phyloP scores from a whole-genome alignment of 75 land plant genomes.

The Pseudotsuga menziesii region DNA sequence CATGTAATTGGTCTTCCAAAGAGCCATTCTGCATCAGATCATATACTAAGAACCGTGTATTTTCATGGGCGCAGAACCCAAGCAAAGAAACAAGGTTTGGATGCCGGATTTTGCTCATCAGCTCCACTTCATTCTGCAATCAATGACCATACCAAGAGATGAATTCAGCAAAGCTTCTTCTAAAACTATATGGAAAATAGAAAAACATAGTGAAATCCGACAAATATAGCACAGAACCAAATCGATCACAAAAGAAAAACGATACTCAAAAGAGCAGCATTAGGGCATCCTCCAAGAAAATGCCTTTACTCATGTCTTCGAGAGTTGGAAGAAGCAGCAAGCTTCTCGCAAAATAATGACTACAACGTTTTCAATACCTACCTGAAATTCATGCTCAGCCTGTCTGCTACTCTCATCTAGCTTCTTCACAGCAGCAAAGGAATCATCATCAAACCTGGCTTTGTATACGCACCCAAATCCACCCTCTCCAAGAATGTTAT shows the following conservation, averaged over 20 bases:
- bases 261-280: not conserved
- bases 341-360: too few relatives aligned
- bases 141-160: not conserved
- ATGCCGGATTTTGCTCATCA: constrained; percentile 71
- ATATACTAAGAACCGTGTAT: constrained; percentile 58
- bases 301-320: not conserved
- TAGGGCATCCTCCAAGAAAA: not conserved
- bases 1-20: constrained; percentile 79
- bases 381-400: constrained; percentile 64
- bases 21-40: constrained; percentile 94
- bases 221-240: not conserved
- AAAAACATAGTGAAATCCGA: not conserved
- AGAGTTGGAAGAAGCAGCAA: not conserved
- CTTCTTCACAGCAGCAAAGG: constrained; percentile 63
- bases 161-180: constrained; percentile 2
- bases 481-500: constrained; percentile 64
- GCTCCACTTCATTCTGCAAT: constrained; percentile 75
- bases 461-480: constrained; percentile 77
- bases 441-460: constrained; percentile 49
- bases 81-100: constrained; percentile 71
- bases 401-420: constrained; percentile 30
- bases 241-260: not conserved
- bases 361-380: constrained; percentile 1
- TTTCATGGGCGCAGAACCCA: constrained; percentile 58
- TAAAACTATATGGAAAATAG: not conserved